These are phyloP conservation scores for Danielia reshetovae DNA, from an alignment of 805 yeast genomes.

Conservation along the genomic window DNA sequence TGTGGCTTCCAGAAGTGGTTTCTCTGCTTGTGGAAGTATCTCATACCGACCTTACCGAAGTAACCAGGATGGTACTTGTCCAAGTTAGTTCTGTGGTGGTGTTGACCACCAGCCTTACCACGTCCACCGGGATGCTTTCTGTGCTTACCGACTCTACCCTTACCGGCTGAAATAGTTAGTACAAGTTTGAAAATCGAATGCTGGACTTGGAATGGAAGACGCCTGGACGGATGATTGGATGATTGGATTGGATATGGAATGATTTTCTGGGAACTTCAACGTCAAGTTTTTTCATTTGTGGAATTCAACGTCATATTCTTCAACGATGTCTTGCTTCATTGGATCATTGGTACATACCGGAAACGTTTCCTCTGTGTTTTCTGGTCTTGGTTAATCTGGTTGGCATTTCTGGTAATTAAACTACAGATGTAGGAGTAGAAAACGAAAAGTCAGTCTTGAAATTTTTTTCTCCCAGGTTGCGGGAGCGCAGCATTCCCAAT, in stretches of 20 bases:
- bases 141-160: conserved; percentile 99
- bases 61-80: conserved; percentile 99
- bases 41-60: conserved; percentile 99
- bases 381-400: conserved; percentile 99
- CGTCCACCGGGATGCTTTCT: conserved; percentile 99
- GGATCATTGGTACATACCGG: conserved; percentile 66
- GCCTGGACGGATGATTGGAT: too few relatives aligned
- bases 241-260: too few relatives aligned
- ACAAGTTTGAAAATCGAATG: too few relatives aligned
- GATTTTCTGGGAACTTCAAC: too few relatives aligned
- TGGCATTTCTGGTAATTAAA: conserved; percentile 61
- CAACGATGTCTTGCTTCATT: not conserved
- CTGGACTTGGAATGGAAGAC: too few relatives aligned
- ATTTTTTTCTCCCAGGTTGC: conserved; percentile 12
- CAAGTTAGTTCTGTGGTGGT: conserved; percentile 99
- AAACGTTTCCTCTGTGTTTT: conserved; percentile 99
- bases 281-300: too few relatives aligned
- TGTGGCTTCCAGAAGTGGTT: conserved; percentile 97
- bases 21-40: conserved; percentile 96
- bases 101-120: conserved; percentile 99
- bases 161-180: too few relatives aligned
- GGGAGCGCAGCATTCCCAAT: conserved; percentile 4
- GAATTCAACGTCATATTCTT: too few relatives aligned
- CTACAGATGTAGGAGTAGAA: conserved; percentile 12
- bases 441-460: conserved; percentile 4